Base-by-base conservation (phyloP, 768 basidiomycete genomes). In the Termitomyces sp. region DNA sequence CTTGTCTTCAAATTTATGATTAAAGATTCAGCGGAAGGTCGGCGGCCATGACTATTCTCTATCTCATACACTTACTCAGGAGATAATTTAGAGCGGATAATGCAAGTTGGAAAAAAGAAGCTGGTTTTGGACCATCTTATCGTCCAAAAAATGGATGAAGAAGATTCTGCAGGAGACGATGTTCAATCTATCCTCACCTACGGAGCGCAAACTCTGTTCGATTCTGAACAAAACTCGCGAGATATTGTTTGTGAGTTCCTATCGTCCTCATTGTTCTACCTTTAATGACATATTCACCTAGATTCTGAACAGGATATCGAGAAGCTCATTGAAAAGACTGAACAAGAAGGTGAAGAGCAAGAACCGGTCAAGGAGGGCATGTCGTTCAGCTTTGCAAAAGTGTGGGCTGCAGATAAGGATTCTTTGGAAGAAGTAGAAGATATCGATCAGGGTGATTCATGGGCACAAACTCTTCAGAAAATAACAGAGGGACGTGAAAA, bases 1-100 rank as follows among this genome's bases (percentile, higher is more conserved):
- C 78, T 96, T 46, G 94, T 96, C 27, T 96, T 98, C 79, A 98
- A 96, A 69, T 74, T 99, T 44, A 94, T 98, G 92, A 85, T 93
- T 56, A 96, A 96, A 71, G 87, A 89, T 57, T 93, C 94, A 7
- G 93, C 95, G 12, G 93, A 95, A 81, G 93, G 91, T 86, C 55
- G 58, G 52, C 54, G 58, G 52, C 54, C 27, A 16, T 37, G 54
- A 37, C 24, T 16, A 33, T 56, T 20, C 24, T 39, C 27, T 13
- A 6, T n/a, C 13, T 33, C 20, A 24, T 44, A 20, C 39, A 27
- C 15, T 22, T 22, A 54, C 60, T 59, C 58, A 66, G 41, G 57
- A 65, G 41, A 18, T 63, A n/a, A 45, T 42, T 20, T 65, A 96
- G 95, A 97, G 67, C 89, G 88, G 47, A 98, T 97, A 65, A 81